Evolutionary conservation across 2,329 filamentous ascomycete species (phyloP).

Genomic region (Coniochaeta sp.): DNA sequence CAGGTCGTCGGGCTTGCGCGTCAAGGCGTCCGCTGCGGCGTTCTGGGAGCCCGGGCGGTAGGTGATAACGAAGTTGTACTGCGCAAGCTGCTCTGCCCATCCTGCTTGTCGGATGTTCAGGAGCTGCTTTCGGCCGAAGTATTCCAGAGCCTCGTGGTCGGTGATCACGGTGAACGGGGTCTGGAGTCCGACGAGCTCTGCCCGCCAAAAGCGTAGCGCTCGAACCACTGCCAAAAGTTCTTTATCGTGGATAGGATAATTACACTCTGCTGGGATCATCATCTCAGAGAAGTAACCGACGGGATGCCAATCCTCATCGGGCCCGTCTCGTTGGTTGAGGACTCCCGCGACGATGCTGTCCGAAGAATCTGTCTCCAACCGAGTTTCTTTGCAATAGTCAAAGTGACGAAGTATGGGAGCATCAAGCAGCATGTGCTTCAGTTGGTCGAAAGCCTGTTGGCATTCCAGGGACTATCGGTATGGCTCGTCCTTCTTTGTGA

Average conservation of each 20-base stretch:
- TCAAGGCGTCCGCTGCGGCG: too few species aligned
- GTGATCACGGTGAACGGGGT: too few species aligned
- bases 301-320: not conserved
- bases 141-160: not conserved
- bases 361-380: not conserved
- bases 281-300: not conserved
- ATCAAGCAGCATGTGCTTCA: not conserved
- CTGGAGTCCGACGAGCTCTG: too few species aligned
- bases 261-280: not conserved
- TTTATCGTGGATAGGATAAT: conserved; percentile 8
- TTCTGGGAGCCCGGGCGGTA: not conserved
- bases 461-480: not conserved
- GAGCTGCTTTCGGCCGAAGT: not conserved
- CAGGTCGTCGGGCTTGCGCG: too few species aligned
- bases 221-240: conserved; percentile 4
- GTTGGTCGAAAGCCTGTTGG: not conserved
- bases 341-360: not conserved
- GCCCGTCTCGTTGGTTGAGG: not conserved
- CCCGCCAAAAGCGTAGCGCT: too few species aligned
- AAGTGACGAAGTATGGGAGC: not conserved
- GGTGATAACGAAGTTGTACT: too few species aligned
- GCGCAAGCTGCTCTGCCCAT: too few species aligned
- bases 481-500: not conserved
- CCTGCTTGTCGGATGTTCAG: too few species aligned
- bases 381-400: not conserved